These are phyloP conservation scores for Rosa persica DNA, from an alignment of 306 rosid genomes.

Conservation along the genomic window DNA sequence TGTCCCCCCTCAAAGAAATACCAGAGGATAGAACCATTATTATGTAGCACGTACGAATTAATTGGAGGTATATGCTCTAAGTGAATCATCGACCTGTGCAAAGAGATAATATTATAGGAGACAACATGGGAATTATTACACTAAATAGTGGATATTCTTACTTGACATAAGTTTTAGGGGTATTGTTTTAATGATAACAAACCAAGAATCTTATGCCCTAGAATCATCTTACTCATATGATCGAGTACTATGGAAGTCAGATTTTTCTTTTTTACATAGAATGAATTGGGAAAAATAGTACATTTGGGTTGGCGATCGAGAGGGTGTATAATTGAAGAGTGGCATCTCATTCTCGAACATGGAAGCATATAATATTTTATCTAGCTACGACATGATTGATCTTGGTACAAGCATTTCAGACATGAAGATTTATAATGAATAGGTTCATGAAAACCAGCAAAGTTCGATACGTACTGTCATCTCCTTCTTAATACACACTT, in stretches of 20 bases:
- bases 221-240: slow-evolving; percentile 18
- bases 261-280: neutral
- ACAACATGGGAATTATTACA: slow-evolving; percentile 17
- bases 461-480: neutral
- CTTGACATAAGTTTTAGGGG: slow-evolving; percentile 12
- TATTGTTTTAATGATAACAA: slow-evolving; percentile 11
- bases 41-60: neutral
- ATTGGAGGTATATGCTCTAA: slow-evolving; percentile 46
- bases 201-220: slow-evolving; percentile 49
- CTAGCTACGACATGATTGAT: slow-evolving; percentile 8
- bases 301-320: neutral
- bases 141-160: slow-evolving; percentile 34
- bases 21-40: slow-evolving; percentile 10
- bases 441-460: neutral
- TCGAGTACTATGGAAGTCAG: neutral
- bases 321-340: slow-evolving; percentile 20
- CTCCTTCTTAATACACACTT: neutral
- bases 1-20: neutral
- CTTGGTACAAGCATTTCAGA: slow-evolving; percentile 8
- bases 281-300: slow-evolving; percentile 9
- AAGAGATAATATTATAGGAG: slow-evolving; percentile 36
- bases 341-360: slow-evolving; percentile 45
- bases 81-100: slow-evolving; percentile 33
- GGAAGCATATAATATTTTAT: slow-evolving; percentile 11
- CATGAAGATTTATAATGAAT: neutral